A percentile compares a stretch with the other conserved stretches of the same genome.
phyloP scores from a whole-genome alignment of 2,329 filamentous ascomycete genomes.

The Cryphonectria naterciae region DNA sequence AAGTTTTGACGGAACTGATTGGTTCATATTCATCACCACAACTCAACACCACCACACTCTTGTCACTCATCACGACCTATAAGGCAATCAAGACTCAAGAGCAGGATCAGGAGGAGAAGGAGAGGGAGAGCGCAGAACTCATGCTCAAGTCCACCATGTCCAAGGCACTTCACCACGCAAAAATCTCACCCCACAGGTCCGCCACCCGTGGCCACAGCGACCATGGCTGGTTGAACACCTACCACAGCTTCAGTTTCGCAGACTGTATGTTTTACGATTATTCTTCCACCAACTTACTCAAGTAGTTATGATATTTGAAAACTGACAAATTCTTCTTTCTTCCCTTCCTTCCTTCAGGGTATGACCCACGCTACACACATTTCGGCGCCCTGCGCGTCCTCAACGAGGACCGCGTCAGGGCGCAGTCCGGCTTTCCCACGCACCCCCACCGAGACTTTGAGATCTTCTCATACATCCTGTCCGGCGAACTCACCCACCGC shows the following conservation, averaged over 20 bases:
- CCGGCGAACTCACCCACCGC: slow-evolving; percentile 83
- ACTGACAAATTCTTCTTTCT: not conserved
- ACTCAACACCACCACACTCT: not conserved
- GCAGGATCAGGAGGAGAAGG: not conserved
- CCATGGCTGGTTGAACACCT: slow-evolving; percentile 86
- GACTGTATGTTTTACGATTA: slow-evolving; percentile 46
- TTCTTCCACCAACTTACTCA: not conserved
- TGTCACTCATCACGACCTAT: not conserved
- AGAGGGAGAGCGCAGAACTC: slow-evolving; percentile 15
- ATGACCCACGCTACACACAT: slow-evolving; percentile 66
- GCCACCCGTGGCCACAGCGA: slow-evolving; percentile 74
- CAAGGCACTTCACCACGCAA: slow-evolving; percentile 67
- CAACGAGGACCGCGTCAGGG: slow-evolving; percentile 83
- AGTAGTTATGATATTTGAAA: not conserved
- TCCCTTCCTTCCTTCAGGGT: slow-evolving; percentile 38
- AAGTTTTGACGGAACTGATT: slow-evolving; percentile 29
- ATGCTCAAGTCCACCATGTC: slow-evolving; percentile 59
- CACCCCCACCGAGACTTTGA: slow-evolving; percentile 86
- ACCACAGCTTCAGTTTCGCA: slow-evolving; percentile 86
- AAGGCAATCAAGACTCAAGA: not conserved
- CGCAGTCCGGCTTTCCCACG: slow-evolving; percentile 78
- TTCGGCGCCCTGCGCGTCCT: slow-evolving; percentile 83
- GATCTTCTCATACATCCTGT: slow-evolving; percentile 88
- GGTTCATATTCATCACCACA: slow-evolving; percentile 18
- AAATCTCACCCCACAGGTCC: slow-evolving; percentile 76